Evolutionary conservation across 78 protist genomes (phyloP).

Genomic region (Monocercomonoides exilis): DNA sequence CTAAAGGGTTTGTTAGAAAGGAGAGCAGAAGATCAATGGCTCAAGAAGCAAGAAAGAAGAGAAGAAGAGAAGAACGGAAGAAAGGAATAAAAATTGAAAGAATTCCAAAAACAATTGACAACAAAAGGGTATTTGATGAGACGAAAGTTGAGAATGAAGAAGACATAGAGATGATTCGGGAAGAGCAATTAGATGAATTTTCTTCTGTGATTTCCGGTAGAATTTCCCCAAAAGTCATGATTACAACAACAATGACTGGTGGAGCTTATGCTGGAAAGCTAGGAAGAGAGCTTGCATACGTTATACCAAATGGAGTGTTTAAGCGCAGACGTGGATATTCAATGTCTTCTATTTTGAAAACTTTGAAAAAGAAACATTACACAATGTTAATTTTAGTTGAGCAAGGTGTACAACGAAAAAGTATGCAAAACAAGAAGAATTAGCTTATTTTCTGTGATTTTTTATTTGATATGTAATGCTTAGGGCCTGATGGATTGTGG

Average conservation of each 20-base stretch:
- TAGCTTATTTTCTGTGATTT: too few species aligned
- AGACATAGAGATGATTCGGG: neutral
- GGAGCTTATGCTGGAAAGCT: neutral
- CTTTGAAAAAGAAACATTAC: neutral
- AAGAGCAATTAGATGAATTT: neutral
- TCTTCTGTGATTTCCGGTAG: neutral
- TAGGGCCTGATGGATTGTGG: conserved; percentile 4
- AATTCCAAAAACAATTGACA: neutral
- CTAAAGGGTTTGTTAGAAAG: neutral
- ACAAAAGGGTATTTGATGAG: neutral
- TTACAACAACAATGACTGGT: neutral
- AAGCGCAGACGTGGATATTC: neutral
- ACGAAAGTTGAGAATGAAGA: neutral
- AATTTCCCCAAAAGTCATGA: neutral
- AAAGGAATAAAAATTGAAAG: neutral
- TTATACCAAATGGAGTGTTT: neutral
- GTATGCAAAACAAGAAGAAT: neutral
- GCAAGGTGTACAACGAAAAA: neutral
- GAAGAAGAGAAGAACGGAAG: neutral
- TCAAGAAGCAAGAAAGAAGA: neutral
- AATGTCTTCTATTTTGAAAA: neutral
- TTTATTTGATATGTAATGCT: neutral
- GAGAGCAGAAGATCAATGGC: neutral
- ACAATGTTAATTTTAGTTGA: neutral
- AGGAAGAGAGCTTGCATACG: neutral